A percentile compares a stretch with the other conserved stretches of the same genome.
phyloP scores from a whole-genome alignment of 2,329 filamentous ascomycete genomes.

The Colletotrichum higginsianum region DNA sequence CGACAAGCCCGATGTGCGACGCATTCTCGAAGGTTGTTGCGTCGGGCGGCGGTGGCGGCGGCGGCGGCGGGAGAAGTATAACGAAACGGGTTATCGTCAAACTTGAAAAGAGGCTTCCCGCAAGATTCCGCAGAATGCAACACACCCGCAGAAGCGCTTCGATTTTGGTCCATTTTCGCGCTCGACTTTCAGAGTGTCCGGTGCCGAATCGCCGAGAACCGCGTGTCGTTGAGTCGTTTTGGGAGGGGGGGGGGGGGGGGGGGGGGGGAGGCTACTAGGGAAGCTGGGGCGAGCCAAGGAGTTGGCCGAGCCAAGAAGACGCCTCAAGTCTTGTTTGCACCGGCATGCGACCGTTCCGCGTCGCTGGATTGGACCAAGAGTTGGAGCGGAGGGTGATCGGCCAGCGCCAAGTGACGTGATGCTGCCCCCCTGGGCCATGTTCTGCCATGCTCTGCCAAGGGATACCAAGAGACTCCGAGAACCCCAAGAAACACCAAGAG shows the following conservation, averaged over 20 bases:
- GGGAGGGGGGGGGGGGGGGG: background rate
- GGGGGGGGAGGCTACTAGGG: background rate
- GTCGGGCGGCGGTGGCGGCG: too few relatives aligned
- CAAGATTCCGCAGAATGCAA: conserved; percentile 31
- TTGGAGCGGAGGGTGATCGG: conserved; percentile 7
- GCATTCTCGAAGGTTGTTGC: too few relatives aligned
- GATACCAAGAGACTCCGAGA: background rate
- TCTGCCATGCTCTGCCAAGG: conserved; percentile 8
- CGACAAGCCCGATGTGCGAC: background rate
- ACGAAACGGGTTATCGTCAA: background rate
- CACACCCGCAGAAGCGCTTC: conserved; percentile 22
- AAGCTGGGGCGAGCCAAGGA: too few relatives aligned
- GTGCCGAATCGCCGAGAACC: background rate
- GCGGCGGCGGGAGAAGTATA: too few relatives aligned
- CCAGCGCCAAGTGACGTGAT: conserved; percentile 33
- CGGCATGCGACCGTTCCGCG: conserved; percentile 17
- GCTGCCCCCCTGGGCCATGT: background rate
- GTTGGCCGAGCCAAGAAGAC: background rate
- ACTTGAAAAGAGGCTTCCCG: conserved; percentile 9
- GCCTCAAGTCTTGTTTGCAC: conserved; percentile 32
- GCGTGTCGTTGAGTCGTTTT: background rate
- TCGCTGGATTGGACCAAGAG: conserved; percentile 30
- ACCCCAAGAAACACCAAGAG: conserved; percentile 2
- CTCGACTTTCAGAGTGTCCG: too few relatives aligned
- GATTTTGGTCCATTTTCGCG: background rate